Evolutionary conservation across 2,329 filamentous ascomycete species (phyloP).

Genomic region (Neopestalotiopsis sp.): DNA sequence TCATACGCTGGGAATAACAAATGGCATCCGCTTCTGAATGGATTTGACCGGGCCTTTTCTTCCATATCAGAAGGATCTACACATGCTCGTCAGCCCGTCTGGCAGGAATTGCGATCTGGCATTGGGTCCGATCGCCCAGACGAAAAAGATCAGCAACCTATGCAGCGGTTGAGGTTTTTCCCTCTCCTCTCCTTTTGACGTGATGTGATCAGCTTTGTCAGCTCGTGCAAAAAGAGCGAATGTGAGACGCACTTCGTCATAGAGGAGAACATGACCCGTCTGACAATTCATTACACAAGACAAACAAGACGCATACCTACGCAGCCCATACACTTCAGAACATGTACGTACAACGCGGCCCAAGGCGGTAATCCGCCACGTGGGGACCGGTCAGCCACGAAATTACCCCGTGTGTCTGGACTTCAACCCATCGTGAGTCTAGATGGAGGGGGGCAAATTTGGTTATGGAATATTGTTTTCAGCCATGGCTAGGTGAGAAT

Average conservation of each 20-base stretch:
- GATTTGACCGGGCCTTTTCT: neutral
- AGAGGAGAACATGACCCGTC: neutral
- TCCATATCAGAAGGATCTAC: neutral
- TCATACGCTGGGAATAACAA: neutral
- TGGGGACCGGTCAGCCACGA: neutral
- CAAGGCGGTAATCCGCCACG: neutral
- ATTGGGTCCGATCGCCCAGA: neutral
- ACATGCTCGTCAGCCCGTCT: neutral
- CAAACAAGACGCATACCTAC: too few species aligned
- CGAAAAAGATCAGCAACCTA: neutral
- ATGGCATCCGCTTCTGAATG: neutral
- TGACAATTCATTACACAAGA: neutral
- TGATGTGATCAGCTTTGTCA: neutral
- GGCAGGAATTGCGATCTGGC: neutral
- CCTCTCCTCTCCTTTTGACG: neutral
- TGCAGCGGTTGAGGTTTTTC: neutral
- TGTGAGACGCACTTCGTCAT: neutral
- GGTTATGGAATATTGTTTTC: too few species aligned
- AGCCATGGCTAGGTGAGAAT: too few species aligned
- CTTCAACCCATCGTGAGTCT: neutral
- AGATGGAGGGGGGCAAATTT: too few species aligned
- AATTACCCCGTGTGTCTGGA: neutral
- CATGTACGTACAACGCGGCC: neutral
- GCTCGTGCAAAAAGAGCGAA: neutral
- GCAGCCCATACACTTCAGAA: too few species aligned